Percentiles rank a stretch among this genome's conserved stretches.
Evolutionary conservation across 2,329 filamentous ascomycete genomes (phyloP).

Genomic region (Colletotrichum filicis): DNA sequence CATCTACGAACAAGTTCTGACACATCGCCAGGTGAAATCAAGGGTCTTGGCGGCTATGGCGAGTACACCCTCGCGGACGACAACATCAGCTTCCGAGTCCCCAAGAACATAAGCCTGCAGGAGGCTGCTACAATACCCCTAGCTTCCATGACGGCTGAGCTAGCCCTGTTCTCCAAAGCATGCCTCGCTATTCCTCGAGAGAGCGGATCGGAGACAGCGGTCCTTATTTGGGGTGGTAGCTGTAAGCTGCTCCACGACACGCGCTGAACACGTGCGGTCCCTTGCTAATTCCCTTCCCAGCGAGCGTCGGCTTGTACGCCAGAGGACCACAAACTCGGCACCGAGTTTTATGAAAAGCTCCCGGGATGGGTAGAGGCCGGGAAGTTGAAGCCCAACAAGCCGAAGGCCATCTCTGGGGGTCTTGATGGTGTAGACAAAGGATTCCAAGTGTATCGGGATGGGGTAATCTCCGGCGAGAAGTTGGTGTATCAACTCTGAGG

Average conservation of each 20-base stretch:
- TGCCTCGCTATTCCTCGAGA: constrained; percentile 46
- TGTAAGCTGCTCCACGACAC: constrained; percentile 42
- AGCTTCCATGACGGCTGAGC: constrained; percentile 50
- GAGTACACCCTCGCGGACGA: constrained; percentile 54
- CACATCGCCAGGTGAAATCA: constrained; percentile 37
- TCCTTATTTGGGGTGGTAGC: constrained; percentile 57
- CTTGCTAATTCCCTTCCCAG: constrained; percentile 32
- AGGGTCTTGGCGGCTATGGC: constrained; percentile 50
- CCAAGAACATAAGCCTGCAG: constrained; percentile 40
- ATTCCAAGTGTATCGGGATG: constrained; percentile 51
- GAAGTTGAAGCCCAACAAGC: constrained; percentile 47
- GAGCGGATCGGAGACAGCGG: constrained; percentile 10
- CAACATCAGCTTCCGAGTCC: constrained; percentile 51
- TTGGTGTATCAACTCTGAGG: constrained; percentile 48
- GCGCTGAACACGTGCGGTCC: background rate
- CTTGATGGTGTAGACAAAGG: constrained; percentile 45
- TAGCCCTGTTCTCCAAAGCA: constrained; percentile 51
- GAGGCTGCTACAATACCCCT: constrained; percentile 52
- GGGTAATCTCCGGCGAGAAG: constrained; percentile 51
- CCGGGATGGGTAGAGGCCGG: constrained; percentile 46
- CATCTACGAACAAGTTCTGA: background rate
- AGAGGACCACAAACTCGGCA: constrained; percentile 48
- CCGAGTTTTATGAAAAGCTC: constrained; percentile 50
- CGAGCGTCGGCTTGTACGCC: constrained; percentile 50
- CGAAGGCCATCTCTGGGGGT: constrained; percentile 42